Base-by-base conservation (phyloP, 805 yeast species). In the Hanseniaspora guilliermondii region DNA sequence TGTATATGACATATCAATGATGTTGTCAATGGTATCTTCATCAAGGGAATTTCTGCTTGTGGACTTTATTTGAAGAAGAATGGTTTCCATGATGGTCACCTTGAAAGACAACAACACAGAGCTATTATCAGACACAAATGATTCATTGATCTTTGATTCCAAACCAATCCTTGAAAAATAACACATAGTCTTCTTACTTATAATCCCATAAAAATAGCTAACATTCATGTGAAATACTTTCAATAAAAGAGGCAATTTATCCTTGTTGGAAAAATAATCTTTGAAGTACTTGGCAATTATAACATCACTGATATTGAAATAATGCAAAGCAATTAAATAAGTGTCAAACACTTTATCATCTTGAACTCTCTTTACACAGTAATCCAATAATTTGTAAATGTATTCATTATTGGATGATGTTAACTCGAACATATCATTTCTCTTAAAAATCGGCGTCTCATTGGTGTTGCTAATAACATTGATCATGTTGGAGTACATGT, bases 401-500 rank as follows among this genome's bases (percentile, higher is more conserved):
- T 25, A 42, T 14, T n/a, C n/a, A 16, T 17, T 50, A 21, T 36
- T 50, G 21, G 37, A 35, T 5, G 54, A 42, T 16, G 54, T 42
- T 9, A 50, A 3, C 21, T 50, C 54, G 42, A 50, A 50, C 27
- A 50, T 5, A 27, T 50, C 54, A 17, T 42, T 50, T 17, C n/a
- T 33, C 4, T 42, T 32, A 4, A 44, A 27, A 14, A 33, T 44
- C 6, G 37, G 9, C 4, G n/a, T 17, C 2, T 44, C 25, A 25
- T 44, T 39, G n/a, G 54, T 36, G 24, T 44, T 50, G 38, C 54
- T 50, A 12, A 14, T 19, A 12, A 50, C 42, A 9, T 21, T 42
- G 2, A 35, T n/a, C 16, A 50, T 35, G 32, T 21, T 42, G 11
- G 54, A 50, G 6, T 22, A 42, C 12, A 50, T 24, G 17, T 42